Evolutionary conservation across 2,329 filamentous ascomycete genomes (phyloP), one percentile per base, ranked within the genome.

Genomic region (Alternaria sp.): DNA sequence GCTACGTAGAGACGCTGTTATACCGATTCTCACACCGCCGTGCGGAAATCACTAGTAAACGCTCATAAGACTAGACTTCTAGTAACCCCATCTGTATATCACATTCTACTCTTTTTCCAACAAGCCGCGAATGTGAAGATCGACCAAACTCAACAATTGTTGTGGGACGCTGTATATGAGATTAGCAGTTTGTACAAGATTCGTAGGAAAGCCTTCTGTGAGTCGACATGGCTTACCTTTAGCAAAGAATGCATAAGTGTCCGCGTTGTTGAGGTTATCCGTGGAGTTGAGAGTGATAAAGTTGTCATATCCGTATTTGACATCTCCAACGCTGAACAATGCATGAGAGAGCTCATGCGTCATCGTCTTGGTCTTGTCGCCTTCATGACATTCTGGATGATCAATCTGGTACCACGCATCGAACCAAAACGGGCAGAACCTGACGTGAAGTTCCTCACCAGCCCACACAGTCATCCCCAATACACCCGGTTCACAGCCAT

Each of bases 131-230:
- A 36, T 36, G 32, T 36, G 15, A 36, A 36, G 32, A 36, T 36
- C 32, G 7, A 9, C 4, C 13, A 36, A 36, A 9, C 15, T 36
- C 32, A 36, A 36, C 32, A 36, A n/a, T 36, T n/a, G 32, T 36
- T 36, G 32, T 36, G 32, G 0, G 32, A 36, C 0, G 32, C 32
- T 36, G 7, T 3, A 5, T 1, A 36, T 36, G 1, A 36, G 3
- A 0, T 36, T 3, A 36, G 1, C 2, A 1, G 13, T 36, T 1
- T 0, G 15, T n/a, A 5, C 32, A 36, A 9, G 0, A 36, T n/a
- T 5, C 0, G 1, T n/a, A 36, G 15, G 0, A 4, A 36, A 1
- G 2, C 0, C 7, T 36, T 36, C 2, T 9, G 32, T 40, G 36
- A 15, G 30, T 21, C 4, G 21, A 21, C 21, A 15, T 7, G 1